phyloP scores from a whole-genome alignment of 179 eudicot species.

The Camellia oleifera region DNA sequence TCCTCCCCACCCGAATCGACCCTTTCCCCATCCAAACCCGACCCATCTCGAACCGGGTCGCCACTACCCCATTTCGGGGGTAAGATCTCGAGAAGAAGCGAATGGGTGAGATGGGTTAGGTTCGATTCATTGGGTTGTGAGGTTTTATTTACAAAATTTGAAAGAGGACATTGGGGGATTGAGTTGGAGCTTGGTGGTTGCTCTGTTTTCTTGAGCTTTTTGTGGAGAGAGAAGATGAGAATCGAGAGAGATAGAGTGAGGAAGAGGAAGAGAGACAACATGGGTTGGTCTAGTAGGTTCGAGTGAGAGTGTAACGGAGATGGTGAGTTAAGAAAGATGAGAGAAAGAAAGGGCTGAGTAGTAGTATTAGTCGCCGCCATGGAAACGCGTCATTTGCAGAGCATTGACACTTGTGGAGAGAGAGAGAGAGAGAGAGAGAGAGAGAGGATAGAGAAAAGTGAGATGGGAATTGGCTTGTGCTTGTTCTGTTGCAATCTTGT shows the following conservation, averaged over 20 bases:
- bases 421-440: background rate
- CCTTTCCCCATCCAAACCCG: conserved; percentile 22
- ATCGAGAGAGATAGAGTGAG: conserved; percentile 22
- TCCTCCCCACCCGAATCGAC: conserved; percentile 19
- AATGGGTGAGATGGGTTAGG: conserved; percentile 33
- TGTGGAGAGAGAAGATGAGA: conserved; percentile 25
- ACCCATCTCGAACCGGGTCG: conserved; percentile 24
- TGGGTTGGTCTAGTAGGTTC: conserved; percentile 3
- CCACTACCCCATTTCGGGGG: conserved; percentile 37
- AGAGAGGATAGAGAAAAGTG: background rate
- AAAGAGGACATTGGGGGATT: conserved; percentile 16
- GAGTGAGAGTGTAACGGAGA: conserved; percentile 2
- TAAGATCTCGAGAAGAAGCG: conserved; percentile 43
- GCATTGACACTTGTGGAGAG: background rate
- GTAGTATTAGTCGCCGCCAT: conserved; percentile 21
- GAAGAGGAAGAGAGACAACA: conserved; percentile 21
- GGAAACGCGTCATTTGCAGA: conserved; percentile 26
- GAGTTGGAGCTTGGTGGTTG: conserved; percentile 12
- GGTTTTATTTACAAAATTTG: conserved; percentile 18
- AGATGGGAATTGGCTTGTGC: background rate
- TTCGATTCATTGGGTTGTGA: conserved; percentile 6
- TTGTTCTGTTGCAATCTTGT: too few species aligned
- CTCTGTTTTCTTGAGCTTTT: conserved; percentile 20
- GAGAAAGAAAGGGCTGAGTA: background rate
- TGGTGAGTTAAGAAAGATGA: conserved; percentile 3